Conservation (phyloP, 805 yeast genomes). For the Wickerhamomyces pijperi region DNA sequence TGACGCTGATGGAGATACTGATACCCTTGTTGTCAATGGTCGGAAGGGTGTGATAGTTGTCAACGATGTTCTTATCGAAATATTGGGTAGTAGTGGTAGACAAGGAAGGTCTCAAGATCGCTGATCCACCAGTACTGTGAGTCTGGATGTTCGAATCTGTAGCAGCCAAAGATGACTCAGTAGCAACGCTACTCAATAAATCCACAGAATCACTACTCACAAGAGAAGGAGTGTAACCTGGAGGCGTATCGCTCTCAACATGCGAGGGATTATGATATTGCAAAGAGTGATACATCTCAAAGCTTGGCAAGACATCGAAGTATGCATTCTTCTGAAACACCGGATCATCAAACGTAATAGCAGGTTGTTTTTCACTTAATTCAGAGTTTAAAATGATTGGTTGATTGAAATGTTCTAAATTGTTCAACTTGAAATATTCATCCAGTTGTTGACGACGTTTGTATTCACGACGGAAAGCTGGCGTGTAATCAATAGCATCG, state of each 20-base stretch:
- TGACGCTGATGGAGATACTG: constrained; percentile 36
- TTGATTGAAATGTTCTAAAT: neutral
- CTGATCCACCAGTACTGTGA: too few species aligned
- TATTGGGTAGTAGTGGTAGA: too few species aligned
- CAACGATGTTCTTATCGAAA: constrained; percentile 28
- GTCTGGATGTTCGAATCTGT: neutral
- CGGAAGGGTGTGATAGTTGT: constrained; percentile 39
- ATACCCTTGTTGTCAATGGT: constrained; percentile 22
- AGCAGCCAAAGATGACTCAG: neutral
- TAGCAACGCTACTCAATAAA: neutral
- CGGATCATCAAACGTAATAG: neutral
- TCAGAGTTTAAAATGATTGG: neutral
- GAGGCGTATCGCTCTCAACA: constrained; percentile 25
- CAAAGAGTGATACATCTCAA: constrained; percentile 49
- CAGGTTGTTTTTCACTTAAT: neutral
- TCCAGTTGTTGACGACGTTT: constrained; percentile 4
- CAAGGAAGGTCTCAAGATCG: too few species aligned
- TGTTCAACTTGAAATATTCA: constrained; percentile 3
- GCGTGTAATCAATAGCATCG: constrained; percentile 9
- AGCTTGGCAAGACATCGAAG: constrained; percentile 55
- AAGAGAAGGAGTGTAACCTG: constrained; percentile 17
- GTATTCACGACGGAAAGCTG: constrained; percentile 7
- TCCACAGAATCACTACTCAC: neutral
- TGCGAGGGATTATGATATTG: constrained; percentile 27
- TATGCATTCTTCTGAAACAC: neutral